A percentile compares a stretch with the other conserved stretches of the same genome.
These are phyloP conservation scores for Fusarium dlaminii DNA, from an alignment of 2,329 filamentous ascomycete species.

Conservation along the genomic window DNA sequence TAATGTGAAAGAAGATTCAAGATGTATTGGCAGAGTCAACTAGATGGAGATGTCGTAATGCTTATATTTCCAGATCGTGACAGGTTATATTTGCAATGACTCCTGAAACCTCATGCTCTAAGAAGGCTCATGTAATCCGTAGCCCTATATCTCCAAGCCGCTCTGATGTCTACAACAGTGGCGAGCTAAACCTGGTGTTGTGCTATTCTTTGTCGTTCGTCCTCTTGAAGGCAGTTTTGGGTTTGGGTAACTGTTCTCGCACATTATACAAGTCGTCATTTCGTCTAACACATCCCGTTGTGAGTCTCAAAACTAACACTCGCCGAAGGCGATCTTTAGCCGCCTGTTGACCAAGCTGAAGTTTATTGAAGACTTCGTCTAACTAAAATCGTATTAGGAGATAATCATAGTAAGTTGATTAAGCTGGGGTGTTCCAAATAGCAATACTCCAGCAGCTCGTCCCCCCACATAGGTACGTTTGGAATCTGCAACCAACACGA, in stretches of 20 bases:
- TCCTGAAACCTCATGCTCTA: not conserved
- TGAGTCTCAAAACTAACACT: not conserved
- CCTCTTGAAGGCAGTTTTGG: not conserved
- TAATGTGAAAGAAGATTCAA: not conserved
- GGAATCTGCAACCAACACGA: constrained; percentile 30
- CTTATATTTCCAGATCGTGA: not conserved
- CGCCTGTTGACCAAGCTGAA: not conserved
- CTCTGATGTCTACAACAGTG: not conserved
- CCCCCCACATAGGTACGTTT: not conserved
- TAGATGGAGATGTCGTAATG: not conserved
- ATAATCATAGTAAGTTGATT: not conserved
- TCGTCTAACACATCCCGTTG: not conserved
- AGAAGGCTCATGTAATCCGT: not conserved
- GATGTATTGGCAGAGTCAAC: not conserved
- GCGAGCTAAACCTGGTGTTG: not conserved
- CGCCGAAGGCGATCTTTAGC: not conserved
- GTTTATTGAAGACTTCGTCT: not conserved
- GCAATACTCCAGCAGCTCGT: not conserved
- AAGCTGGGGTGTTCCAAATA: not conserved
- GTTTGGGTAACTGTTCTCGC: not conserved
- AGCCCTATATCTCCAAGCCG: not conserved
- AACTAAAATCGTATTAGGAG: not conserved
- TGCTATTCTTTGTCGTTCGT: not conserved
- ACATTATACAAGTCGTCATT: not conserved
- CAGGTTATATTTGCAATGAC: not conserved